A percentile compares a stretch with the other conserved stretches of the same genome.
Conservation (phyloP, 2,329 filamentous ascomycete species). For the Clonostachys rhizophaga region DNA sequence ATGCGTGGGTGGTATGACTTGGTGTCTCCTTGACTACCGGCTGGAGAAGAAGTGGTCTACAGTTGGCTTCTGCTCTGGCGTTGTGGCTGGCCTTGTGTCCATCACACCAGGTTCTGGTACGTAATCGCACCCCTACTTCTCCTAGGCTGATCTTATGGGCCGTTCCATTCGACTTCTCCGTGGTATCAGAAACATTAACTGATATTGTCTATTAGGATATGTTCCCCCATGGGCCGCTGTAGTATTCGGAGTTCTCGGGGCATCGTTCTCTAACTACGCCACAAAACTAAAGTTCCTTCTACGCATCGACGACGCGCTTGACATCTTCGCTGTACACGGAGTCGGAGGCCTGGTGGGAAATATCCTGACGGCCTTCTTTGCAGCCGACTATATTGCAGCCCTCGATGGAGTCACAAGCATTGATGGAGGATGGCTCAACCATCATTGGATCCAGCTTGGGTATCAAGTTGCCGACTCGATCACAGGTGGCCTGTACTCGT, state of each 20-base stretch:
- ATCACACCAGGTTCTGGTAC: constrained; percentile 81
- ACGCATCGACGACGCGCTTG: constrained; percentile 76
- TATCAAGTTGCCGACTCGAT: constrained; percentile 82
- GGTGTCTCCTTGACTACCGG: constrained; percentile 85
- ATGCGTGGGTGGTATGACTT: constrained; percentile 79
- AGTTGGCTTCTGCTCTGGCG: constrained; percentile 88
- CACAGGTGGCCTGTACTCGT: constrained; percentile 72
- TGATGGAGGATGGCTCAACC: constrained; percentile 76
- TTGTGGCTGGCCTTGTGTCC: constrained; percentile 80
- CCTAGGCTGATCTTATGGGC: neutral
- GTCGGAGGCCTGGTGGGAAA: constrained; percentile 78
- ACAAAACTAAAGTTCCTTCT: constrained; percentile 88
- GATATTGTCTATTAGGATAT: constrained; percentile 38
- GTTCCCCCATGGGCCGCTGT: constrained; percentile 83
- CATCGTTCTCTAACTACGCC: constrained; percentile 78
- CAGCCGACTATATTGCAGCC: constrained; percentile 77
- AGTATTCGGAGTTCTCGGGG: constrained; percentile 72
- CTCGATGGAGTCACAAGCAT: constrained; percentile 69
- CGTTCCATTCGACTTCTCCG: too few species aligned
- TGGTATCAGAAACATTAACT: constrained; percentile 4
- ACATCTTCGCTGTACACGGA: constrained; percentile 82
- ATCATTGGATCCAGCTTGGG: constrained; percentile 76
- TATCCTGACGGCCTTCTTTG: constrained; percentile 76
- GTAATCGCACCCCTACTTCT: constrained; percentile 7
- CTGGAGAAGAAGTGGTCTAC: constrained; percentile 90